A percentile compares a stretch with the other conserved stretches of the same genome.
Conservation (phyloP, 441 rosid species). For the Biscutella laevigata region DNA sequence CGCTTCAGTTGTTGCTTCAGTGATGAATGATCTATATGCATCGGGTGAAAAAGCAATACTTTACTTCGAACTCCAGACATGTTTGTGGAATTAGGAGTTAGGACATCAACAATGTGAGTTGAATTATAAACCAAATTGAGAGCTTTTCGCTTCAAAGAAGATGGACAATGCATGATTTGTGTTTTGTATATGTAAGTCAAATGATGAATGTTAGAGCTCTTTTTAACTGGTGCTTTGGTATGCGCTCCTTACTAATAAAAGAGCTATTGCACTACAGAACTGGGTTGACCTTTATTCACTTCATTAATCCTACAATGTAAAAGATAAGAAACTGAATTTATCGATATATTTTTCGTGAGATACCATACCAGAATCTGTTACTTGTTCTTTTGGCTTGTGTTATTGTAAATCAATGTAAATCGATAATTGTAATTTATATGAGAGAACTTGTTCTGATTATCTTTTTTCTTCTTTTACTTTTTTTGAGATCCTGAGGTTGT, state of each 20-base stretch:
- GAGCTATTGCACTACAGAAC: constrained; percentile 25
- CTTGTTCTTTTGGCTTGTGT: constrained; percentile 9
- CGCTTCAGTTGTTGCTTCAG: constrained; percentile 54
- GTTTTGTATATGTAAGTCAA: constrained; percentile 31
- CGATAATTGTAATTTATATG: no score
- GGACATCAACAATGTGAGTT: not conserved
- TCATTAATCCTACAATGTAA: constrained; percentile 36
- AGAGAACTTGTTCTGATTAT: no score
- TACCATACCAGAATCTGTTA: not conserved
- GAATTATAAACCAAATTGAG: constrained; percentile 39
- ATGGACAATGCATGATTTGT: constrained; percentile 24
- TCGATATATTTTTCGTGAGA: not conserved
- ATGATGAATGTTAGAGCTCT: constrained; percentile 23
- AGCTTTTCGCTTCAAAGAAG: constrained; percentile 64
- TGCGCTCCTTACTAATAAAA: constrained; percentile 25
- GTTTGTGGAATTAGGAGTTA: not conserved
- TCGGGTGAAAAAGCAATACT: constrained; percentile 30
- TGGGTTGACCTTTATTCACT: constrained; percentile 30
- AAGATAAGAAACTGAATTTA: constrained; percentile 12
- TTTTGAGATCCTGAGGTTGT: no score
- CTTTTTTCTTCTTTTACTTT: no score
- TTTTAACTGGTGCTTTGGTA: constrained; percentile 24
- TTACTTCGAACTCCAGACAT: not conserved
- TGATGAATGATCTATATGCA: constrained; percentile 29
- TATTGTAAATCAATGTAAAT: no score